Evolutionary conservation across 2,329 filamentous ascomycete genomes (phyloP).

Genomic region (Lecanicillium sp.): DNA sequence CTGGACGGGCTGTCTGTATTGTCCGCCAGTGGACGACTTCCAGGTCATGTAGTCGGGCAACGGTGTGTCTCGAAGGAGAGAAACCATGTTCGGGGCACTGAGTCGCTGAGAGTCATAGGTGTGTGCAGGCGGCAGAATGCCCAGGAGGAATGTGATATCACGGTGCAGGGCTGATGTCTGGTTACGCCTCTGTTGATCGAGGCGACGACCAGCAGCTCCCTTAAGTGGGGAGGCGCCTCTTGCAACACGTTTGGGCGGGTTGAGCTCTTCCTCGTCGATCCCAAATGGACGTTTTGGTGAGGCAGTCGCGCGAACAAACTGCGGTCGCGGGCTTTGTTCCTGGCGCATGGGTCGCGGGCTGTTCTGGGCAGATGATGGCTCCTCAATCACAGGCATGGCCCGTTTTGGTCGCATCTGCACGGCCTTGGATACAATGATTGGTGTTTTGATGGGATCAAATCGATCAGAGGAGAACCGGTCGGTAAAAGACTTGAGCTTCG

Average conservation of each 20-base stretch:
- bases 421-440: slow-evolving; percentile 74
- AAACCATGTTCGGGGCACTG: slow-evolving; percentile 64
- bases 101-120: slow-evolving; percentile 68
- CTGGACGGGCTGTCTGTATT: slow-evolving; percentile 29
- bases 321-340: slow-evolving; percentile 41
- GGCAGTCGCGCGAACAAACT: slow-evolving; percentile 41
- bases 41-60: slow-evolving; percentile 57
- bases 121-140: slow-evolving; percentile 67
- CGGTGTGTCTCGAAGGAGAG: slow-evolving; percentile 61
- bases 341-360: slow-evolving; percentile 35
- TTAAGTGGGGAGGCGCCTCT: slow-evolving; percentile 92
- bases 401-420: slow-evolving; percentile 67
- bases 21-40: slow-evolving; percentile 39
- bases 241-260: slow-evolving; percentile 76
- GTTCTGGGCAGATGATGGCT: slow-evolving; percentile 37
- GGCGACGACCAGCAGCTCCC: slow-evolving; percentile 75
- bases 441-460: slow-evolving; percentile 79
- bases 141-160: slow-evolving; percentile 57
- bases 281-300: slow-evolving; percentile 59
- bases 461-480: slow-evolving; percentile 63
- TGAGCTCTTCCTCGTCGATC: slow-evolving; percentile 64
- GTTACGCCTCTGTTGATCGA: slow-evolving; percentile 69
- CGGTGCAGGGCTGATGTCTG: slow-evolving; percentile 66
- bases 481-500: slow-evolving; percentile 67
- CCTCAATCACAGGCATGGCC: slow-evolving; percentile 49